Percentiles rank a stretch among this genome's conserved stretches.
Conservation (phyloP, 2,329 filamentous ascomycete species). For the Alternaria rosae region DNA sequence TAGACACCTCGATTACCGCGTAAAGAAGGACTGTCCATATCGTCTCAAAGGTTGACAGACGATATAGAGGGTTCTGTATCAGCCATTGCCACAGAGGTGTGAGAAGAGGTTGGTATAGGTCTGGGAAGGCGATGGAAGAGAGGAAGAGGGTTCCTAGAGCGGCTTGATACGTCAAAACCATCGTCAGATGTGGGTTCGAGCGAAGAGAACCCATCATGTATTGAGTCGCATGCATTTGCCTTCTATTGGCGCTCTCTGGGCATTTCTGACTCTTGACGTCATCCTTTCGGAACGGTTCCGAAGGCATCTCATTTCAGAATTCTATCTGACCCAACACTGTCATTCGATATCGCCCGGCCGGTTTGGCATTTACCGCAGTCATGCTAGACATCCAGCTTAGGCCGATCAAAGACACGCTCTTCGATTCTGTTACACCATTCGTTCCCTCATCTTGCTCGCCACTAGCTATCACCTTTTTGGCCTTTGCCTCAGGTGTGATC, state of each 20-base stretch:
- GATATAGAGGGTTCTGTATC: background rate
- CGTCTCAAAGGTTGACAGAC: background rate
- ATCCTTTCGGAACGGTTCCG: slow-evolving; percentile 1
- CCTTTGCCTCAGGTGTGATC: background rate
- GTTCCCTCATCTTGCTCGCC: background rate
- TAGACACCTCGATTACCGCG: background rate
- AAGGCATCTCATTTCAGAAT: background rate
- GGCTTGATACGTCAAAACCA: background rate
- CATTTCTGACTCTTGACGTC: background rate
- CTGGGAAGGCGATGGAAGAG: background rate
- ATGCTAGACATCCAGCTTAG: slow-evolving; percentile 3
- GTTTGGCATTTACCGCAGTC: background rate
- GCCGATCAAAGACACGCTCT: background rate
- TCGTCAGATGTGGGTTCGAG: background rate
- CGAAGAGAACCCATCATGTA: background rate
- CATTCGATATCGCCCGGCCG: background rate
- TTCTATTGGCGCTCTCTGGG: background rate
- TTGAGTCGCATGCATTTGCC: background rate
- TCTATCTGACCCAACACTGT: background rate
- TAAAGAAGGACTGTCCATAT: slow-evolving; percentile 1
- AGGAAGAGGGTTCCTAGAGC: background rate
- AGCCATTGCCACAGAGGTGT: slow-evolving; percentile 1
- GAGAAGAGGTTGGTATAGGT: background rate
- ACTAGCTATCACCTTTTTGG: background rate
- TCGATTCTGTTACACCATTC: background rate